phyloP scores from a whole-genome alignment of 805 yeast genomes.

The Metschnikowia gruessii region DNA sequence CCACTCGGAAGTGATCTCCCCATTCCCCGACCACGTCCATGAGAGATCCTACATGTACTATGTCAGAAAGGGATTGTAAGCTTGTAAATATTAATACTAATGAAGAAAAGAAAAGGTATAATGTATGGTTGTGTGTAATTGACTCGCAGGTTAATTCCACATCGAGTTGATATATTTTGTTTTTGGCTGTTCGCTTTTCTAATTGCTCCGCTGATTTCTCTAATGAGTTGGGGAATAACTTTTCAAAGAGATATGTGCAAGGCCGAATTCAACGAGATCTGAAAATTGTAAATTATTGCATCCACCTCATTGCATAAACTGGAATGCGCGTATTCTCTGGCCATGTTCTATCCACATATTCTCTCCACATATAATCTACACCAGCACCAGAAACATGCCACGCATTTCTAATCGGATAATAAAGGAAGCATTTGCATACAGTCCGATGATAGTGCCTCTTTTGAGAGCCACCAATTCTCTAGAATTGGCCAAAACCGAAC shows the following conservation, averaged over 20 bases:
- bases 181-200: too few species aligned
- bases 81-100: constrained; percentile 17
- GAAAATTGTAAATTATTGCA: background rate
- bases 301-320: too few species aligned
- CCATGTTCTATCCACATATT: background rate
- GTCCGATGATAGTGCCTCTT: constrained; percentile 33
- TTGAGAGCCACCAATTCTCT: constrained; percentile 31
- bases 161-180: too few species aligned
- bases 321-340: background rate
- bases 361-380: background rate
- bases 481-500: constrained; percentile 50
- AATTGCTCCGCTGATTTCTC: too few species aligned
- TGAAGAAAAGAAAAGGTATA: background rate
- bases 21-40: constrained; percentile 76
- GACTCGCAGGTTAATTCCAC: background rate
- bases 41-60: constrained; percentile 96
- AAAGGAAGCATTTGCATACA: constrained; percentile 26
- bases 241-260: too few species aligned
- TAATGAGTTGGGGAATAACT: too few species aligned
- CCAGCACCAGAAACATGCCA: constrained; percentile 24
- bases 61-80: constrained; percentile 61
- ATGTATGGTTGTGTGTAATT: background rate
- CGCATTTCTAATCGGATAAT: constrained; percentile 30
- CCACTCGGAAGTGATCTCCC: constrained; percentile 91
- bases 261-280: background rate